Evolutionary conservation across 2,329 filamentous ascomycete species (phyloP).

Genomic region (Uncinocarpus reesii): DNA sequence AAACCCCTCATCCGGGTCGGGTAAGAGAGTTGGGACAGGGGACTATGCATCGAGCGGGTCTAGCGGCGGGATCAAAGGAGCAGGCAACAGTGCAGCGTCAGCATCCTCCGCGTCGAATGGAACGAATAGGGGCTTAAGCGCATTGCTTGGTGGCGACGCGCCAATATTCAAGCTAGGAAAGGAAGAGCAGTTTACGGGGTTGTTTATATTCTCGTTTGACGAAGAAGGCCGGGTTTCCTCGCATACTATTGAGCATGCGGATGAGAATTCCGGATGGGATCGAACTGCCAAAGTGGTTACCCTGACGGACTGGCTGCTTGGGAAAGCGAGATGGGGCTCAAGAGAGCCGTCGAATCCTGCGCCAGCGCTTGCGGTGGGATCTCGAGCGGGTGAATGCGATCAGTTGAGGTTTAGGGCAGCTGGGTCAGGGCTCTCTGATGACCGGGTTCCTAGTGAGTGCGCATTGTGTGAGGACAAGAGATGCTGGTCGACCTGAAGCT

Average conservation of each 20-base stretch:
- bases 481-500: slow-evolving; percentile 7
- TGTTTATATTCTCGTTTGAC: slow-evolving; percentile 96
- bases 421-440: background rate
- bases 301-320: slow-evolving; percentile 87
- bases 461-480: slow-evolving; percentile 2
- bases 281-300: slow-evolving; percentile 76
- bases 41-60: slow-evolving; percentile 5
- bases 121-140: slow-evolving; percentile 34
- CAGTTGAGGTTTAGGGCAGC: background rate
- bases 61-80: background rate
- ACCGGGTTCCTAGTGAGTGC: background rate
- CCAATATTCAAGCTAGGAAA: slow-evolving; percentile 43
- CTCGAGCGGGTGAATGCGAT: background rate
- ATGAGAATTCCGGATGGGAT: slow-evolving; percentile 75
- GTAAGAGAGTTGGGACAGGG: background rate
- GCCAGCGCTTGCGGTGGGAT: slow-evolving; percentile 6
- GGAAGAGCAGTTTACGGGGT: slow-evolving; percentile 70
- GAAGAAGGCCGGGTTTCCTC: slow-evolving; percentile 68
- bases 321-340: slow-evolving; percentile 53
- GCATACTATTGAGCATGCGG: slow-evolving; percentile 89
- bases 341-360: slow-evolving; percentile 14
- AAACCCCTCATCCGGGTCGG: background rate
- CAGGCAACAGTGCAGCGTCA: slow-evolving; percentile 9
- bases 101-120: slow-evolving; percentile 23
- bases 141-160: slow-evolving; percentile 45